Evolutionary conservation across 2,329 filamentous ascomycete species (phyloP).

Genomic region (Trichoderma sp.): DNA sequence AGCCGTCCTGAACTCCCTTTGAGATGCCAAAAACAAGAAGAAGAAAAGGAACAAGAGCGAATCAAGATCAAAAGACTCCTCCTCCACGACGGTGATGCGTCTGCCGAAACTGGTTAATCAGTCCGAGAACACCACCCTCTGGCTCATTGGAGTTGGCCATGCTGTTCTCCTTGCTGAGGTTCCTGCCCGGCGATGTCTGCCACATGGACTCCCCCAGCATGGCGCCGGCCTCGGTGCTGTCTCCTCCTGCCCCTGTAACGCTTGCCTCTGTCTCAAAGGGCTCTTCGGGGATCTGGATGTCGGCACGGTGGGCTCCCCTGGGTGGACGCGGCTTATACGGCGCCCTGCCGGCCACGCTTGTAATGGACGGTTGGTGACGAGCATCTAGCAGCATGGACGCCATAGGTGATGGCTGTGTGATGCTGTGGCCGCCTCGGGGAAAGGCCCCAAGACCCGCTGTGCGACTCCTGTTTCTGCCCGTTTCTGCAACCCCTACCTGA

Average conservation of each 20-base stretch:
- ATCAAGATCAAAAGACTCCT: slow-evolving; percentile 37
- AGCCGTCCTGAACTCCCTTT: background rate
- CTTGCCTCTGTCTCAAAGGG: slow-evolving; percentile 51
- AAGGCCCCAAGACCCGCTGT: slow-evolving; percentile 39
- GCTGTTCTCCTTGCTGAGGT: slow-evolving; percentile 56
- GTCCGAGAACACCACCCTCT: slow-evolving; percentile 58
- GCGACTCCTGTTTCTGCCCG: slow-evolving; percentile 50
- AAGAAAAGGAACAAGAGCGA: too few relatives aligned
- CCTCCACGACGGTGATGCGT: slow-evolving; percentile 52
- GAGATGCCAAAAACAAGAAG: too few relatives aligned
- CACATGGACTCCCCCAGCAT: slow-evolving; percentile 61
- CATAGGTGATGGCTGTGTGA: slow-evolving; percentile 65
- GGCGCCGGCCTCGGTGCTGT: slow-evolving; percentile 55
- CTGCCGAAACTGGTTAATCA: slow-evolving; percentile 63
- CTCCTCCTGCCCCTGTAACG: slow-evolving; percentile 54
- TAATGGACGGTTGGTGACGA: slow-evolving; percentile 68
- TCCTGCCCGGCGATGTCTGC: slow-evolving; percentile 59
- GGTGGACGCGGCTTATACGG: slow-evolving; percentile 51
- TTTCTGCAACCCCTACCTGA: slow-evolving; percentile 45
- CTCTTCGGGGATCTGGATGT: slow-evolving; percentile 59
- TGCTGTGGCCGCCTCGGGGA: slow-evolving; percentile 41
- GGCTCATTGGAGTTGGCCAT: slow-evolving; percentile 49
- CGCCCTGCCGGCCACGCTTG: slow-evolving; percentile 50
- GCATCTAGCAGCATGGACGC: slow-evolving; percentile 74
- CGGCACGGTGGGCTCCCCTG: slow-evolving; percentile 51